Evolutionary conservation across 2,329 filamentous ascomycete species (phyloP).

Genomic region (Colletotrichum sp.): DNA sequence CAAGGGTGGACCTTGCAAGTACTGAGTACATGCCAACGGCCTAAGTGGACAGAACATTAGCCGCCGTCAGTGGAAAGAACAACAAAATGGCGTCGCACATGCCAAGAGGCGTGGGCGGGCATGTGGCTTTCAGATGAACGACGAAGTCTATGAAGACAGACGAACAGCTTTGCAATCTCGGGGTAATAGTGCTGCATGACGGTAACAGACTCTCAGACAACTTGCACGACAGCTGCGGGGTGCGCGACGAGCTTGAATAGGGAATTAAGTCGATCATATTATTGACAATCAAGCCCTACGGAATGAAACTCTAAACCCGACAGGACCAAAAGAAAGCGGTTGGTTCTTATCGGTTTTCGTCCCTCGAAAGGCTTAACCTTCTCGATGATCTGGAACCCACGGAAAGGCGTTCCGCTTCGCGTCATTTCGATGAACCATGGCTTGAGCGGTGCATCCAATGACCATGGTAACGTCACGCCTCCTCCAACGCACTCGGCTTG

Average conservation of each 20-base stretch:
- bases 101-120: background rate
- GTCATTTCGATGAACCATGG: background rate
- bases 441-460: background rate
- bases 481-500: background rate
- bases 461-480: background rate
- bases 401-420: background rate
- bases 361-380: background rate
- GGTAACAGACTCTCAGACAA: background rate
- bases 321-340: background rate
- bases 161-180: background rate
- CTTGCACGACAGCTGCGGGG: background rate
- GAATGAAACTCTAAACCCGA: background rate
- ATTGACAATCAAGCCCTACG: background rate
- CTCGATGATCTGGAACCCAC: background rate
- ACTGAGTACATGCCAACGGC: background rate
- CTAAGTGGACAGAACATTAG: background rate
- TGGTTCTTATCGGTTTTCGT: background rate
- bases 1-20: background rate
- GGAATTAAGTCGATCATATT: conserved; percentile 3
- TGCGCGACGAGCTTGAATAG: background rate
- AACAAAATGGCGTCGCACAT: background rate
- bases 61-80: background rate
- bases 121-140: background rate
- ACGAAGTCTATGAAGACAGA: background rate
- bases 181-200: background rate